These are phyloP conservation scores for Penicillium crustosum DNA, from an alignment of 2,329 filamentous ascomycete species.

Conservation along the genomic window DNA sequence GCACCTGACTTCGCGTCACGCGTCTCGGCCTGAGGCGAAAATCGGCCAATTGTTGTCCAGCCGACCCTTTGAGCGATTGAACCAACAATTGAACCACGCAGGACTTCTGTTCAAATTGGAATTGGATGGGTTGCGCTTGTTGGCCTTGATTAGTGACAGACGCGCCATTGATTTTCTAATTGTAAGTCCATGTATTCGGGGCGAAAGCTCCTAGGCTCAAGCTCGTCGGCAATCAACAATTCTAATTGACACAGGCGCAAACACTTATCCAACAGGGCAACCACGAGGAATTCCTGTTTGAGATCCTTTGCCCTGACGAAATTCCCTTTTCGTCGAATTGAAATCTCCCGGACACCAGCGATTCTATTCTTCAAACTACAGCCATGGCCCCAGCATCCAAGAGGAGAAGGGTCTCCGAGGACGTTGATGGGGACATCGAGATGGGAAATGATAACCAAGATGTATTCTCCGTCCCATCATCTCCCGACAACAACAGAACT, in stretches of 20 bases:
- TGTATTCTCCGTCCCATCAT: constrained; percentile 13
- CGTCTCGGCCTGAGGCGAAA: constrained; percentile 31
- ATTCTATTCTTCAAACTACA: constrained; percentile 1
- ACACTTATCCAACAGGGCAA: background rate
- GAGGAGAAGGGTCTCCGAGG: constrained; percentile 38
- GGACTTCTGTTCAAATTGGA: background rate
- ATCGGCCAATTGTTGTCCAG: constrained; percentile 23
- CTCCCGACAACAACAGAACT: constrained; percentile 20
- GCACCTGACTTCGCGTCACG: constrained; percentile 37
- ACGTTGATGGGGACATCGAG: constrained; percentile 33
- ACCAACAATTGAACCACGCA: constrained; percentile 1
- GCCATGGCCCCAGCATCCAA: constrained; percentile 38
- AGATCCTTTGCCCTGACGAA: background rate
- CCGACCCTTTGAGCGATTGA: constrained; percentile 1
- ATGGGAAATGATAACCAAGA: constrained; percentile 28
- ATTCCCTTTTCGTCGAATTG: background rate
- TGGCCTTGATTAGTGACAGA: background rate
- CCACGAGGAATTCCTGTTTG: background rate
- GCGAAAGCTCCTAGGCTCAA: constrained; percentile 4
- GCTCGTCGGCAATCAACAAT: constrained; percentile 5
- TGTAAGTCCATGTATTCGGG: background rate
- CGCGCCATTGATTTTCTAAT: background rate
- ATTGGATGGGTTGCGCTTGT: background rate
- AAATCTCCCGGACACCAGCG: background rate
- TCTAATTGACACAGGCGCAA: constrained; percentile 6